Conservation (phyloP, 768 basidiomycete genomes). For the Mycena floridula region DNA sequence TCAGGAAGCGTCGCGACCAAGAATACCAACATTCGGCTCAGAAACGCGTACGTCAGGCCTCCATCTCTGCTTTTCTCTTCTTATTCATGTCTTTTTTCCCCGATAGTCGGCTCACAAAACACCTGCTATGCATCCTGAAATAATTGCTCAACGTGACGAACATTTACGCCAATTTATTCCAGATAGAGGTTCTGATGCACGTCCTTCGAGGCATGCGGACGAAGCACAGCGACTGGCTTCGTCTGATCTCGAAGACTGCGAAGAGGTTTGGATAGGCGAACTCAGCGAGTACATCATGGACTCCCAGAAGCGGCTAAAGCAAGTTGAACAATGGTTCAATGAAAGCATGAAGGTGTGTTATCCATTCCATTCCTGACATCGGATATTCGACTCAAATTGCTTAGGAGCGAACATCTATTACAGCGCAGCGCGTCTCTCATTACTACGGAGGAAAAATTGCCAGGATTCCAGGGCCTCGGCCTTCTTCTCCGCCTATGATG, state of each 20-base stretch:
- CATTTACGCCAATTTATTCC: conserved; percentile 13
- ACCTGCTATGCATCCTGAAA: conserved; percentile 8
- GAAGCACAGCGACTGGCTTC: conserved; percentile 49
- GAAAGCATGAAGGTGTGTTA: conserved; percentile 52
- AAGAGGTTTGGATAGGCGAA: conserved; percentile 70
- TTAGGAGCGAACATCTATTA: conserved; percentile 65
- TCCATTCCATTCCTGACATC: background rate
- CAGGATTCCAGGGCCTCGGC: conserved; percentile 33
- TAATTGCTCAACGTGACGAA: conserved; percentile 1
- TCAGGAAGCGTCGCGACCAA: background rate
- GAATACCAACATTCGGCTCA: conserved; percentile 12
- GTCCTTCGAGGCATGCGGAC: conserved; percentile 16
- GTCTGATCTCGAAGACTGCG: conserved; percentile 79
- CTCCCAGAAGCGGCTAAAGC: conserved; percentile 66
- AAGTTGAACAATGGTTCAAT: conserved; percentile 72
- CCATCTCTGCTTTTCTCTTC: too few relatives aligned
- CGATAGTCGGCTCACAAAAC: too few relatives aligned
- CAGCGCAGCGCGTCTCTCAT: conserved; percentile 54
- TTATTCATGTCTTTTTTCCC: too few relatives aligned
- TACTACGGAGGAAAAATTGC: conserved; percentile 48
- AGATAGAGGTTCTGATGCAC: conserved; percentile 14
- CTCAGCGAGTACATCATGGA: conserved; percentile 64
- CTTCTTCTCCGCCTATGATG: conserved; percentile 17
- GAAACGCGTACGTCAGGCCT: conserved; percentile 46
- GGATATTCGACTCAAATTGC: background rate